phyloP scores from a whole-genome alignment of 2,329 filamentous ascomycete species.

The Pseudogymnoascus sp. region DNA sequence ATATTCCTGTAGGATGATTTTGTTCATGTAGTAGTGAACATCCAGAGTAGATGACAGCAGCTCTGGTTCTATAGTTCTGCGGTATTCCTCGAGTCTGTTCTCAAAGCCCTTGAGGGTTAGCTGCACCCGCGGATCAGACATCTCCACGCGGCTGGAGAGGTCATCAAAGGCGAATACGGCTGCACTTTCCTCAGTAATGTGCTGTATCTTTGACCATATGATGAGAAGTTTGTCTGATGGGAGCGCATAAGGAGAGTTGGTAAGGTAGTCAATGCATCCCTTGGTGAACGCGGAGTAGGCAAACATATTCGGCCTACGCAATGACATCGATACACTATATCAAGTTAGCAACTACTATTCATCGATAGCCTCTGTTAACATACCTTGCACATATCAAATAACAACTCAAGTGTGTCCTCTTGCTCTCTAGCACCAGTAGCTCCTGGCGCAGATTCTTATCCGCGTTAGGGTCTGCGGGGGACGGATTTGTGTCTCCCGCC shows the following conservation, averaged over 20 bases:
- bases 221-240: slow-evolving; percentile 31
- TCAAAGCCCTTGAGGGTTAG: slow-evolving; percentile 45
- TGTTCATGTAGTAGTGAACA: slow-evolving; percentile 41
- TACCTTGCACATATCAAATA: slow-evolving; percentile 29
- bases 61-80: slow-evolving; percentile 30
- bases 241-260: slow-evolving; percentile 26
- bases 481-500: neutral
- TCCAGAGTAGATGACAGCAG: slow-evolving; percentile 16
- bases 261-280: slow-evolving; percentile 34
- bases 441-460: neutral
- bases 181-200: slow-evolving; percentile 47
- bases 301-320: slow-evolving; percentile 36
- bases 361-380: slow-evolving; percentile 10
- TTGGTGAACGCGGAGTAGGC: slow-evolving; percentile 33
- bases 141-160: slow-evolving; percentile 31
- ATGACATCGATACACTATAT: slow-evolving; percentile 31
- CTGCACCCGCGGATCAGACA: slow-evolving; percentile 45
- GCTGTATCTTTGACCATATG: slow-evolving; percentile 33
- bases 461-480: neutral
- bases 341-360: slow-evolving; percentile 8
- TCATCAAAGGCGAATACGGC: slow-evolving; percentile 43
- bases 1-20: slow-evolving; percentile 50
- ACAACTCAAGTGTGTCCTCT: slow-evolving; percentile 32
- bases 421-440: slow-evolving; percentile 26
- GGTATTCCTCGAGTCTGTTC: slow-evolving; percentile 40